These are phyloP conservation scores for Backusella westeae DNA, from an alignment of 192 early-diverging fungal genomes.

Conservation along the genomic window DNA sequence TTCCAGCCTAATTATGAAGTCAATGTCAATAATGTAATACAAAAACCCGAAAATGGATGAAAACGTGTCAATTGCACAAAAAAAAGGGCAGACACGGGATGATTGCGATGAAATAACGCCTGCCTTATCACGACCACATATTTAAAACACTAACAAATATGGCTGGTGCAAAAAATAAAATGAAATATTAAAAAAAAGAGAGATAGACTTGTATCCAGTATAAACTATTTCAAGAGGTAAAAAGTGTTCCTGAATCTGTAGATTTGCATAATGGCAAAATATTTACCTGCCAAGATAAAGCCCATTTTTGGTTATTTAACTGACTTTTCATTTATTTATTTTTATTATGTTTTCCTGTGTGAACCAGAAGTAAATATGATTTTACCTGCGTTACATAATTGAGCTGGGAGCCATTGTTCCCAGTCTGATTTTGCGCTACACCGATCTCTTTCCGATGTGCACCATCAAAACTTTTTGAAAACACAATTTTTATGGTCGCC, in stretches of 20 bases:
- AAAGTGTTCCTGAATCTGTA: background rate
- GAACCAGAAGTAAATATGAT: background rate
- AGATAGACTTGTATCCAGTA: background rate
- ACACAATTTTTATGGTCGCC: background rate
- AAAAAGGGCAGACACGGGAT: constrained; percentile 5
- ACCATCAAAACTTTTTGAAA: background rate
- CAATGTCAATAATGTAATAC: constrained; percentile 2
- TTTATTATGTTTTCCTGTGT: background rate
- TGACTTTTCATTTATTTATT: background rate
- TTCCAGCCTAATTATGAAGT: background rate
- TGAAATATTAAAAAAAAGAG: background rate
- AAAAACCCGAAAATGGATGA: background rate
- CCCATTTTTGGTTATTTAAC: background rate
- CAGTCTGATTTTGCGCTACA: background rate
- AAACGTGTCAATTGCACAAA: constrained; percentile 1
- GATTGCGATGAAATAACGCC: background rate
- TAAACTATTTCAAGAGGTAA: background rate
- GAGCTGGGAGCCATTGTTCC: background rate
- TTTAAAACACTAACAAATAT: background rate
- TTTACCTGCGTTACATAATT: background rate
- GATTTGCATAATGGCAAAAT: background rate
- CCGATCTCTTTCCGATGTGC: background rate
- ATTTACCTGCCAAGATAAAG: background rate
- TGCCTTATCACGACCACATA: background rate
- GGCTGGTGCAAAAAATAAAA: background rate